phyloP scores from a whole-genome alignment of 768 basidiomycete genomes.

The Agaricus blazei region DNA sequence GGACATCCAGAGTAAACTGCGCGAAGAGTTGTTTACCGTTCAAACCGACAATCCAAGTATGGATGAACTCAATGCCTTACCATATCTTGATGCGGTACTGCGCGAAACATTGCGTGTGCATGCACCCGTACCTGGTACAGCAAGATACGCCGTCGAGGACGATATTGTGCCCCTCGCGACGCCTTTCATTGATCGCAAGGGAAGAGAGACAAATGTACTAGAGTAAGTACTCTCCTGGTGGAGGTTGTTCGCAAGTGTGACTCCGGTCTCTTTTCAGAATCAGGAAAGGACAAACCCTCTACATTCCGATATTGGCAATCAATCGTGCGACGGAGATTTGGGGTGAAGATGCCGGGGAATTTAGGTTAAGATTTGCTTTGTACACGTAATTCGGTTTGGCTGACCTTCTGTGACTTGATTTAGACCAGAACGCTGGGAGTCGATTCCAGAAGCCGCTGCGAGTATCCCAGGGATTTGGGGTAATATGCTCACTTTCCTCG shows the following conservation, averaged over 20 bases:
- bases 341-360: constrained; percentile 59
- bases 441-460: constrained; percentile 35
- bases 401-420: background rate
- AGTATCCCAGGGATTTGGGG: constrained; percentile 57
- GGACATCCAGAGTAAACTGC: constrained; percentile 48
- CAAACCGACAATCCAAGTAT: constrained; percentile 57
- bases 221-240: constrained; percentile 18
- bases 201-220: constrained; percentile 34
- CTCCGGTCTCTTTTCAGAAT: constrained; percentile 21
- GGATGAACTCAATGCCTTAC: constrained; percentile 62
- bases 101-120: constrained; percentile 57
- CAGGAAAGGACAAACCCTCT: constrained; percentile 37
- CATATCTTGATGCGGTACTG: constrained; percentile 63
- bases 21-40: constrained; percentile 50
- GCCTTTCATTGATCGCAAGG: constrained; percentile 40
- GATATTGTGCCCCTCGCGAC: constrained; percentile 46
- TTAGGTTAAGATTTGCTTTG: constrained; percentile 34
- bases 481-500: constrained; percentile 56
- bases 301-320: constrained; percentile 47
- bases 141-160: constrained; percentile 43
- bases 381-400: too few species aligned
- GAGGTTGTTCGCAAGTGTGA: background rate
- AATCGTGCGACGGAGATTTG: constrained; percentile 52
- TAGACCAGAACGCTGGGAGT: constrained; percentile 64
- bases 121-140: constrained; percentile 40